Evolutionary conservation across 768 basidiomycete genomes (phyloP).

Genomic region (Hysterangium stoloniferum): DNA sequence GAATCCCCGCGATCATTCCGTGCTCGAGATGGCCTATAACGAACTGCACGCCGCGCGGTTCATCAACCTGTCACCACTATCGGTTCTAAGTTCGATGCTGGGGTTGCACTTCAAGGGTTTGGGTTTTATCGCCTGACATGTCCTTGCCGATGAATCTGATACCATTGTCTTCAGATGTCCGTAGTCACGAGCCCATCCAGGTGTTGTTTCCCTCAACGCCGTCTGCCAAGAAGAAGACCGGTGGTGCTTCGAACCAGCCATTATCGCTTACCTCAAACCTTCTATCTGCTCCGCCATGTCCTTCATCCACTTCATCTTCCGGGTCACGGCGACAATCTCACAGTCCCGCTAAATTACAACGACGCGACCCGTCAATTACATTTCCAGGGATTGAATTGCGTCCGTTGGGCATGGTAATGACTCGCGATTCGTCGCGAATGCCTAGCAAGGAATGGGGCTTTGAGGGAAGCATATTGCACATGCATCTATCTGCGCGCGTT

Average conservation of each 20-base stretch:
- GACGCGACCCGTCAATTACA: neutral
- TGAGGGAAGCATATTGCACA: slow-evolving; percentile 50
- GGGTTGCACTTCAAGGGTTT: slow-evolving; percentile 56
- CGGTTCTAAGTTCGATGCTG: slow-evolving; percentile 49
- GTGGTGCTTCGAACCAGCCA: slow-evolving; percentile 1
- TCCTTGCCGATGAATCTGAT: neutral
- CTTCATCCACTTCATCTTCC: neutral
- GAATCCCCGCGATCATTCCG: slow-evolving; percentile 61
- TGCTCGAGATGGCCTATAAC: slow-evolving; percentile 56
- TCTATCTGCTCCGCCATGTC: neutral
- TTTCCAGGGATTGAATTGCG: neutral
- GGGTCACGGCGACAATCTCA: neutral
- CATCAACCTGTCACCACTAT: slow-evolving; percentile 59
- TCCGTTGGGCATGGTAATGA: neutral
- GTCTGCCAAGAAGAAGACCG: slow-evolving; percentile 12
- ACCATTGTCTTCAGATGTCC: slow-evolving; percentile 39
- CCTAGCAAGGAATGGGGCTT: slow-evolving; percentile 48
- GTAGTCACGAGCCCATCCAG: slow-evolving; percentile 56
- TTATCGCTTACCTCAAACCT: neutral
- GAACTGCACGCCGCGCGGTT: slow-evolving; percentile 63
- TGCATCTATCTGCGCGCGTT: slow-evolving; percentile 54
- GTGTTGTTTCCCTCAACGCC: slow-evolving; percentile 48
- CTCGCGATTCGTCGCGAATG: slow-evolving; percentile 1
- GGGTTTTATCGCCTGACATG: slow-evolving; percentile 12
- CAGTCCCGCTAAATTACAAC: neutral